A percentile compares a stretch with the other conserved stretches of the same genome.
Conservation (phyloP, 1,284 basidiomycete genomes). For the Microbotryomycetes sp. region DNA sequence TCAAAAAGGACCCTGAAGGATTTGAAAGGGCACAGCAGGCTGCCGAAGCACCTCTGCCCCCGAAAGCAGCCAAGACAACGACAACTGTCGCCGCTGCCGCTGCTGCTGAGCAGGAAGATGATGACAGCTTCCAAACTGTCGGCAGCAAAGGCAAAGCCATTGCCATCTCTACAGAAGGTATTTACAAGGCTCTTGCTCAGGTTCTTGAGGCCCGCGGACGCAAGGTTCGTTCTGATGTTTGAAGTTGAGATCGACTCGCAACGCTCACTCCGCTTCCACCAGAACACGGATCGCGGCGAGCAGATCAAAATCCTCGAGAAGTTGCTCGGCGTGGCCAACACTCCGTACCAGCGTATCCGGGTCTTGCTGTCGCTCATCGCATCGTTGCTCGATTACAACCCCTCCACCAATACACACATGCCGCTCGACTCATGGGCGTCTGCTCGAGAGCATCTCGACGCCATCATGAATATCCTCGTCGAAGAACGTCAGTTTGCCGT, state of each 20-base stretch:
- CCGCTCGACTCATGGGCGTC: constrained; percentile 85
- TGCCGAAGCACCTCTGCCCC: constrained; percentile 48
- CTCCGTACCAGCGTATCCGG: constrained; percentile 86
- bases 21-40: constrained; percentile 64
- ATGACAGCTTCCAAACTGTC: constrained; percentile 81
- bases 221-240: constrained; percentile 55
- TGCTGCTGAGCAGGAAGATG: constrained; percentile 48
- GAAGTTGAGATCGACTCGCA: background rate
- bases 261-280: background rate
- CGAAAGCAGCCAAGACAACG: constrained; percentile 45
- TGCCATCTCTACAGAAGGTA: constrained; percentile 75
- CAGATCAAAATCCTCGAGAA: constrained; percentile 86
- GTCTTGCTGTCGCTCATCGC: constrained; percentile 90
- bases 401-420: constrained; percentile 60
- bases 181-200: constrained; percentile 86
- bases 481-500: constrained; percentile 68
- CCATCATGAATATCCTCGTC: constrained; percentile 70
- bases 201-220: constrained; percentile 93
- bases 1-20: constrained; percentile 70
- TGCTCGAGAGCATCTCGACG: constrained; percentile 81
- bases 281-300: constrained; percentile 95
- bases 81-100: constrained; percentile 14
- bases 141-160: constrained; percentile 74
- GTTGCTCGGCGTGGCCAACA: constrained; percentile 70
- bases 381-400: constrained; percentile 94